phyloP scores from a whole-genome alignment of 2,329 filamentous ascomycete species.

The Helotiales sp. region DNA sequence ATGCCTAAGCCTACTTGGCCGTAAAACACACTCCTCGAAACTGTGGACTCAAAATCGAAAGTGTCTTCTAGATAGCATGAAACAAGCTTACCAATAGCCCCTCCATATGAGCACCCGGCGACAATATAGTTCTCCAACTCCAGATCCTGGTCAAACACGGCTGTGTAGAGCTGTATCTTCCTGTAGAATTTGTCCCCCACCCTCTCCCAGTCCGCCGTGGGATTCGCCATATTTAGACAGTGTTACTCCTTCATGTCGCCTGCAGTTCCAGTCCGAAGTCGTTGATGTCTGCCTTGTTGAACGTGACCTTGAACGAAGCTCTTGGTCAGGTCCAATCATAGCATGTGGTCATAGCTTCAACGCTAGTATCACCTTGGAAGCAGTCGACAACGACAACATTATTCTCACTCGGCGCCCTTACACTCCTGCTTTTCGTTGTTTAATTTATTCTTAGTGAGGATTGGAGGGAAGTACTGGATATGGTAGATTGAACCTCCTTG shows the following conservation, averaged over 20 bases:
- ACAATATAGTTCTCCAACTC: constrained; percentile 95
- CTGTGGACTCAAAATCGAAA: not conserved
- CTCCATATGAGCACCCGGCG: constrained; percentile 87
- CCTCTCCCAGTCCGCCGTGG: constrained; percentile 81
- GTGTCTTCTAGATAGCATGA: constrained; percentile 20
- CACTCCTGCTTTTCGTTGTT: not conserved
- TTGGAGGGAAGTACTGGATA: constrained; percentile 11
- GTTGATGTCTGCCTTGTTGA: constrained; percentile 6
- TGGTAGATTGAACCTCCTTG: constrained; percentile 20
- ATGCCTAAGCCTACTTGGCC: not conserved
- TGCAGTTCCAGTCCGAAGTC: not conserved
- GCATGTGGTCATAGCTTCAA: constrained; percentile 32
- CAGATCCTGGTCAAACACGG: constrained; percentile 87
- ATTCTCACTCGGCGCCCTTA: not conserved
- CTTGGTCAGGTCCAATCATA: constrained; percentile 9
- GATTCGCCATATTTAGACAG: constrained; percentile 32
- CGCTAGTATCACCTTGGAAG: constrained; percentile 22
- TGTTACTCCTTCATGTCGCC: not conserved
- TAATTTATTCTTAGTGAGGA: not conserved
- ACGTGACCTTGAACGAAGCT: constrained; percentile 6
- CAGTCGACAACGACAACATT: not conserved
- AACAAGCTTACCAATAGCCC: constrained; percentile 74
- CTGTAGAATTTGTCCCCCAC: constrained; percentile 94
- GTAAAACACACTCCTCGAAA: not conserved
- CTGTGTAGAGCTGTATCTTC: constrained; percentile 90